Base-by-base conservation (phyloP, 805 yeast species). In the Suhomyces prunicola region DNA sequence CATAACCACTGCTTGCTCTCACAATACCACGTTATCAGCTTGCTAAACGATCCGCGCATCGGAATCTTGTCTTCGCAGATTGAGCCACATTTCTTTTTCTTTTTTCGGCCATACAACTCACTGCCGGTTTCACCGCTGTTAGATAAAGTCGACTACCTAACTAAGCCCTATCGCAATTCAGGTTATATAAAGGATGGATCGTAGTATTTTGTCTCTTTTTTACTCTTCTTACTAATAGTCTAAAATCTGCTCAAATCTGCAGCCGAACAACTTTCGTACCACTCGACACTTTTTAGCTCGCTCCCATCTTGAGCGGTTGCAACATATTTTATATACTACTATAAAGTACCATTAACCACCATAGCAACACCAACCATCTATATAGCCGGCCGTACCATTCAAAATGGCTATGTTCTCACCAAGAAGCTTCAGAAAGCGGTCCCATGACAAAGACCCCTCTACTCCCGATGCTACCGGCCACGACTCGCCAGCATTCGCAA, bases 71-170 rank as follows among this genome's bases (percentile, higher is more conserved):
- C 23, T 19, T 39, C 10, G 24, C 42, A 19, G 41, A 36, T 15
- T 19, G 24, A 39, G 42, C 42, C 40, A 46, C 46, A 24, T 23
- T 44, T 46, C 36, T 46, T 33, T 36, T 33, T 46, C 36, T 46
- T 45, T 31, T 26, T 31, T 33, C 27, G 23, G 6, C 35, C 15
- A 12, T 13, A 8, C 47, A 15, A 27, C 8, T 24, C 7, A n/a
- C 22, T 7, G 47, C 36, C 47, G 36, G 27, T 27, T 45, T 23
- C 47, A 31, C 35, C 47, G 35, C 29, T 45, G 36, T 39, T 31
- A 23, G 39, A 45, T 17, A 23, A 27, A 23, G 17, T 23, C 4
- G 35, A 13, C 29, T 13, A 15, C 47, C 1, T 27, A 44, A 45
- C 24, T 39, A 39, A 17, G 23, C 17, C 17, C 19, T 19, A 2